Base-by-base conservation (phyloP, 139 green algal genomes). In the Chlamydomonas incerta region DNA sequence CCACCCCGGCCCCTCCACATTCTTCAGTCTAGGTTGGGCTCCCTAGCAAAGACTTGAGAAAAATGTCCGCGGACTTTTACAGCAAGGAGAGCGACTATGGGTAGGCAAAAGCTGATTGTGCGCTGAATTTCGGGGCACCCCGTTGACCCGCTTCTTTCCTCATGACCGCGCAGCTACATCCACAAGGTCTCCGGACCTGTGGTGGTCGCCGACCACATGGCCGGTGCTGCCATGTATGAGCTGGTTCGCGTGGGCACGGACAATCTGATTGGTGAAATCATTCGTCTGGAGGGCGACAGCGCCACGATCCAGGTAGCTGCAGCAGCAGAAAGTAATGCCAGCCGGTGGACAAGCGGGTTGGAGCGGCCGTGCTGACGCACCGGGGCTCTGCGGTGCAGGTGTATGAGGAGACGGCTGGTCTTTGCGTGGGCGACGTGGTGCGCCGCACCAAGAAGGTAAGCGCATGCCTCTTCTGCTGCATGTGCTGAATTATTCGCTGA, bases 241-340 rank as follows among this genome's bases (percentile, higher is more conserved):
- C 95, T 99, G 34, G 96, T 99, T 29, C 95, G 98, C 41, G 98
- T 99, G 41, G 98, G 98, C 24, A 68, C 91, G 15, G 95, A 99
- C 81, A 93, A 96, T 37, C 94, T 99, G 65, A 99, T 99, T 83
- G 98, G 98, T 37, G 98, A 99, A 88, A 99, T 99, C 89, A 99
- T 99, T 92, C 95, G 98, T 37, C 91, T 99, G 55, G 98, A 99
- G 90, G 95, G 93, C 21, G 96, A 99, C 87, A 98, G 90, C 33
- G 98, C 98, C 9, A 99, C 98, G 41, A 99, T 99, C 75, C 97
- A 99, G 94, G 95, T 96, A 37, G 47, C 80, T 24, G 2, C 60
- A 66, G 60, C 60, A 31, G 60, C 24, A 23, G 1, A 23, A 23
- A 24, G 11, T 6, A 2, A 31, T 13, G n/a, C 66, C 47, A 37